Percentiles rank a stretch among this genome's conserved stretches.
phyloP scores from a whole-genome alignment of 352 stramenopile species.

The Pythium vanterpoolii region DNA sequence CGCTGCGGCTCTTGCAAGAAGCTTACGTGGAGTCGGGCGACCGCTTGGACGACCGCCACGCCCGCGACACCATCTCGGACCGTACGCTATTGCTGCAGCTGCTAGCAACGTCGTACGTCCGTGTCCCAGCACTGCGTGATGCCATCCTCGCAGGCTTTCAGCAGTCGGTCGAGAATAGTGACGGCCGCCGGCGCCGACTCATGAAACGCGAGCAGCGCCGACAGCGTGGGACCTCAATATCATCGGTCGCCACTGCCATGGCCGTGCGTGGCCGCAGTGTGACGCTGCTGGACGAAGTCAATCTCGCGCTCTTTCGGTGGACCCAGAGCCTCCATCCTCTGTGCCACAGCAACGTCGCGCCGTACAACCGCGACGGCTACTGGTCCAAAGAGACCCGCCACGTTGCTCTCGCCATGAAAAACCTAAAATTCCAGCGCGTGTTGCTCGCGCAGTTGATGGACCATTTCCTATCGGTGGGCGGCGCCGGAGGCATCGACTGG shows the following conservation, averaged over 20 bases:
- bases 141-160: conserved; percentile 47
- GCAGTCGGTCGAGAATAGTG: conserved; percentile 22
- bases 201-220: conserved; percentile 9
- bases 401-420: conserved; percentile 10
- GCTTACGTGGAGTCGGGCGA: conserved; percentile 27
- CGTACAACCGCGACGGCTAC: conserved; percentile 40
- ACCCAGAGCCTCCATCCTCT: conserved; percentile 42
- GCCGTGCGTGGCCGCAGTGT: conserved; percentile 24
- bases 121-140: conserved; percentile 47
- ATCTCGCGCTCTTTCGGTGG: conserved; percentile 57
- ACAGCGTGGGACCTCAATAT: neutral
- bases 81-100: conserved; percentile 37
- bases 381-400: conserved; percentile 44
- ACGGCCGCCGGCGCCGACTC: conserved; percentile 2
- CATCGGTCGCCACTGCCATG: neutral
- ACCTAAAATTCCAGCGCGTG: conserved; percentile 21
- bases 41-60: conserved; percentile 16
- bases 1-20: conserved; percentile 46
- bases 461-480: conserved; percentile 38
- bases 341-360: conserved; percentile 44
- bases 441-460: conserved; percentile 55
- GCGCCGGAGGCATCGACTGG: conserved; percentile 51
- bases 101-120: conserved; percentile 49
- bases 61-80: conserved; percentile 8
- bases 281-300: conserved; percentile 42